A percentile compares a stretch with the other conserved stretches of the same genome.
These are phyloP conservation scores for Oryza nivara DNA, from an alignment of 176 grass and related monocot species.

Conservation along the genomic window DNA sequence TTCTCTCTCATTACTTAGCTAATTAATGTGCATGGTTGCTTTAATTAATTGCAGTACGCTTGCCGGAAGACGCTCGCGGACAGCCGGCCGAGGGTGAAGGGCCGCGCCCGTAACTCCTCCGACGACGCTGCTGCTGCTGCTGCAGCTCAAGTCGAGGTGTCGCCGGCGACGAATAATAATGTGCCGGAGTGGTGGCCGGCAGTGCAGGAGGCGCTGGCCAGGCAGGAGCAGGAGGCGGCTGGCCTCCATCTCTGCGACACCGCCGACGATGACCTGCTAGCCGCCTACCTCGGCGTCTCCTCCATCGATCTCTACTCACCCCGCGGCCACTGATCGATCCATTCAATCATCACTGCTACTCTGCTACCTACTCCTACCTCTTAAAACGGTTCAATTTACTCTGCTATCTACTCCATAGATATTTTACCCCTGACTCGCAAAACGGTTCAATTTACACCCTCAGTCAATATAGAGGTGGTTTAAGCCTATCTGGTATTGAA, in stretches of 20 bases:
- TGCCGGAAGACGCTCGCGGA: conserved; percentile 92
- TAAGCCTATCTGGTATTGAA: too few relatives aligned
- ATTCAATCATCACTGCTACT: neutral
- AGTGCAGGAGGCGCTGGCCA: conserved; percentile 48
- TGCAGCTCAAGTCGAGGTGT: neutral
- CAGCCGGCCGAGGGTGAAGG: conserved; percentile 77
- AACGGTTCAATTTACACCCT: too few relatives aligned
- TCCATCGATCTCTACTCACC: conserved; percentile 43
- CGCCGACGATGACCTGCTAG: conserved; percentile 54
- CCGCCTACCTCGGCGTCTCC: conserved; percentile 47
- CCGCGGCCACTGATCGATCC: neutral
- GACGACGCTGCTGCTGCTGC: conserved; percentile 31
- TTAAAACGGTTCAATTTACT: too few relatives aligned
- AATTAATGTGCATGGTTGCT: too few relatives aligned
- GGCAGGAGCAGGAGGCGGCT: conserved; percentile 1
- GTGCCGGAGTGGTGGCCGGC: conserved; percentile 61
- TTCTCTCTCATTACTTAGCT: too few relatives aligned
- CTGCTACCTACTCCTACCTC: too few relatives aligned
- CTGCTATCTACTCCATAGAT: too few relatives aligned
- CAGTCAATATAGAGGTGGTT: too few relatives aligned
- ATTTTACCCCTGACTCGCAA: too few relatives aligned
- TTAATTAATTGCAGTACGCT: conserved; percentile 57
- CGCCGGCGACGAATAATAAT: neutral
- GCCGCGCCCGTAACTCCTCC: conserved; percentile 59
- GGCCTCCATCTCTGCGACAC: neutral